Percentiles rank a stretch among this genome's conserved stretches.
Evolutionary conservation across 441 rosid species (phyloP).

Genomic region (Corymbia calophylla): DNA sequence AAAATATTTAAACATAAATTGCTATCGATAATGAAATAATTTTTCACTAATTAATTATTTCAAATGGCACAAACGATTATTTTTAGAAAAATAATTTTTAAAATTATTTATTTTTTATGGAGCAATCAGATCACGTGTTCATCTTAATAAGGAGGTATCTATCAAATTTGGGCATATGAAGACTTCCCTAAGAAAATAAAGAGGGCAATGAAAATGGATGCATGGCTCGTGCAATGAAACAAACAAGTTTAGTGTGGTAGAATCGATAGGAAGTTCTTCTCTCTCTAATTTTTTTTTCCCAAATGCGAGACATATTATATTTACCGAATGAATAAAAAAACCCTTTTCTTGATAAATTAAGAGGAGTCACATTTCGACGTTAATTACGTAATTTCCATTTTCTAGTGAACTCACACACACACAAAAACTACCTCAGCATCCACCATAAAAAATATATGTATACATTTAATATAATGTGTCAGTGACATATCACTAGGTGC

Average conservation of each 20-base stretch:
- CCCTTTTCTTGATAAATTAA: background rate
- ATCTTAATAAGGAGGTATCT: background rate
- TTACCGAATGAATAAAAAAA: background rate
- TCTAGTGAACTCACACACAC: background rate
- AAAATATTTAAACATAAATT: no score
- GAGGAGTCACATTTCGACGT: background rate
- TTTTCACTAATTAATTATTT: accelerated
- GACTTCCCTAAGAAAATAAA: background rate
- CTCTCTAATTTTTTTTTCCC: background rate
- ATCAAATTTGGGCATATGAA: background rate
- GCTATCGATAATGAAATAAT: accelerated
- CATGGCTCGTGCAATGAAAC: background rate
- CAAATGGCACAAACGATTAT: accelerated
- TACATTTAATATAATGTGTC: background rate
- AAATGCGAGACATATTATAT: background rate
- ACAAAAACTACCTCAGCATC: background rate
- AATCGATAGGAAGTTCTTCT: background rate
- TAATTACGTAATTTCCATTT: background rate
- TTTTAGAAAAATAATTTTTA: no score
- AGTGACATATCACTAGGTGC: background rate
- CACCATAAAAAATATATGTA: background rate
- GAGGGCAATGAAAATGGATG: background rate
- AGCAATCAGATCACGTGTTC: accelerated
- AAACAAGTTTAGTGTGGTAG: background rate
- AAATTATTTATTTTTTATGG: no score